Evolutionary conservation across 2,329 filamentous ascomycete genomes (phyloP).

Genomic region (Coniochaeta sp.): DNA sequence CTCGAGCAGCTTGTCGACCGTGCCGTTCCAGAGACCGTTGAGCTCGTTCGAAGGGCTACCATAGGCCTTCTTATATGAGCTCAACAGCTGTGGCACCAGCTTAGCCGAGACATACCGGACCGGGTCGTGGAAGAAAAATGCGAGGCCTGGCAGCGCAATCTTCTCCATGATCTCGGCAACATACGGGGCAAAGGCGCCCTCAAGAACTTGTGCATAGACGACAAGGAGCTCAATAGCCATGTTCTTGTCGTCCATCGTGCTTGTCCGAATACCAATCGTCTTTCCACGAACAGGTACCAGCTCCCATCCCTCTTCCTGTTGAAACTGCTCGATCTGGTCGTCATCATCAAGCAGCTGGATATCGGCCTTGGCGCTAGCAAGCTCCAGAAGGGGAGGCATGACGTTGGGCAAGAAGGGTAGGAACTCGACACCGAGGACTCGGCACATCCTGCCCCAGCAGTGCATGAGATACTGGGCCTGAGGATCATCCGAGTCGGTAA

Average conservation of each 20-base stretch:
- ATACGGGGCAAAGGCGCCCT: slow-evolving; percentile 85
- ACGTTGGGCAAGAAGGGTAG: slow-evolving; percentile 86
- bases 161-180: slow-evolving; percentile 93
- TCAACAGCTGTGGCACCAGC: slow-evolving; percentile 85
- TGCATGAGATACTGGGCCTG: slow-evolving; percentile 96
- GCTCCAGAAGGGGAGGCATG: slow-evolving; percentile 85
- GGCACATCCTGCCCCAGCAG: slow-evolving; percentile 98
- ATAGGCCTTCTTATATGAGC: slow-evolving; percentile 88
- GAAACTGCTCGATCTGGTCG: slow-evolving; percentile 84
- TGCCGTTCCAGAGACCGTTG: slow-evolving; percentile 73
- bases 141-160: slow-evolving; percentile 85
- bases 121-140: slow-evolving; percentile 99
- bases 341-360: slow-evolving; percentile 95
- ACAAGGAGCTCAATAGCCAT: slow-evolving; percentile 99
- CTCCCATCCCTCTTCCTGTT: slow-evolving; percentile 96
- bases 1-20: slow-evolving; percentile 85
- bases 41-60: slow-evolving; percentile 74
- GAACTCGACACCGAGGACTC: slow-evolving; percentile 84
- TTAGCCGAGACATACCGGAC: slow-evolving; percentile 93
- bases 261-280: slow-evolving; percentile 96
- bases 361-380: slow-evolving; percentile 92
- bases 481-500: slow-evolving; percentile 87
- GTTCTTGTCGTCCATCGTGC: slow-evolving; percentile 95
- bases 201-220: slow-evolving; percentile 94
- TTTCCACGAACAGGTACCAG: slow-evolving; percentile 94